These are phyloP conservation scores for Cryptosporidium muris DNA, from an alignment of 169 alveolate genomes.

Conservation along the genomic window DNA sequence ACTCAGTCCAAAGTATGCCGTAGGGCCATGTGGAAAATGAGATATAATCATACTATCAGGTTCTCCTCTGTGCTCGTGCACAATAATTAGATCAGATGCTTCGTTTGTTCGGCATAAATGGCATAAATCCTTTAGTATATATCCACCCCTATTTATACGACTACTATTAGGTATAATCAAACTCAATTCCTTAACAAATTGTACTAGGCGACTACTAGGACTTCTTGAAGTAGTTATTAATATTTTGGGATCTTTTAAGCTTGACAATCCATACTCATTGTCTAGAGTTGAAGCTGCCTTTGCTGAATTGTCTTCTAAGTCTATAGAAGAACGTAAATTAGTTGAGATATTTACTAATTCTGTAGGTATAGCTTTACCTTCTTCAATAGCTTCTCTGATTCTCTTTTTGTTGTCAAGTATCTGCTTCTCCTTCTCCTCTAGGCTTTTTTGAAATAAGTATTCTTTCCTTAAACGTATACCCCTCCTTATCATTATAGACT, in stretches of 20 bases:
- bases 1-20: constrained; percentile 95
- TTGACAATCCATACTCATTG: constrained; percentile 89
- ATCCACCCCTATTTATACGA: constrained; percentile 96
- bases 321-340: constrained; percentile 81
- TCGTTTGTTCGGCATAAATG: constrained; percentile 91
- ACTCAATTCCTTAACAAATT: constrained; percentile 95
- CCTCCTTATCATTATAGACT: constrained; percentile 87
- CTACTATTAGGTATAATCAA: constrained; percentile 94
- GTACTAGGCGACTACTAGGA: constrained; percentile 93
- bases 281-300: constrained; percentile 88
- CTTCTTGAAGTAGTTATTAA: constrained; percentile 95
- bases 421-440: constrained; percentile 88
- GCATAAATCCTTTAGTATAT: constrained; percentile 92
- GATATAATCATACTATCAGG: constrained; percentile 98
- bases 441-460: constrained; percentile 89
- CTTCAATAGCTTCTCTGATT: constrained; percentile 88
- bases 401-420: constrained; percentile 85
- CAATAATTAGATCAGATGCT: constrained; percentile 91
- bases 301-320: constrained; percentile 85
- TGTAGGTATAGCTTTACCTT: constrained; percentile 86
- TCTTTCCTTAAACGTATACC: constrained; percentile 94
- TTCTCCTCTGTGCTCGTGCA: constrained; percentile 95
- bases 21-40: constrained; percentile 99
- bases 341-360: constrained; percentile 84
- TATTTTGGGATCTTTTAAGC: constrained; percentile 92